These are phyloP conservation scores for Solanum sitiens DNA, from an alignment of 257 asterid genomes.

Conservation along the genomic window DNA sequence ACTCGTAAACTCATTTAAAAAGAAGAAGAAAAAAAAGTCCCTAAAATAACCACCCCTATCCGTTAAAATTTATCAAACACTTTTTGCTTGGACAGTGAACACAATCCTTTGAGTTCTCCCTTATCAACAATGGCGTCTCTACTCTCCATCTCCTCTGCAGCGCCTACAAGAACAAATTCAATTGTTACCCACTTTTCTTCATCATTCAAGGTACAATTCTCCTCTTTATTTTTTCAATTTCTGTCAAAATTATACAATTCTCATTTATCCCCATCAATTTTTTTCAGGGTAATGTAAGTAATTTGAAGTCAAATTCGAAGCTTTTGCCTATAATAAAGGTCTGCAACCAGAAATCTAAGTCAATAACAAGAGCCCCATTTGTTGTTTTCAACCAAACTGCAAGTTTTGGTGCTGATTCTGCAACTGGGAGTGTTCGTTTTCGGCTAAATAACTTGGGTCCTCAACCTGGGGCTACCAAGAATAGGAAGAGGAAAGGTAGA, in stretches of 20 bases:
- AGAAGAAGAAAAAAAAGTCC: background rate
- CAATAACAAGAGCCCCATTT: constrained; percentile 24
- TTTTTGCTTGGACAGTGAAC: background rate
- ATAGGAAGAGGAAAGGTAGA: constrained; percentile 83
- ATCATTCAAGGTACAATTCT: constrained; percentile 48
- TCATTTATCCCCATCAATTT: background rate
- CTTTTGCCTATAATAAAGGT: constrained; percentile 27
- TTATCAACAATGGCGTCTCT: constrained; percentile 47
- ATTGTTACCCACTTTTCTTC: constrained; percentile 6
- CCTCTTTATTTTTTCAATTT: background rate
- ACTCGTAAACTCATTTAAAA: background rate
- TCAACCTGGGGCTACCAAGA: constrained; percentile 59
- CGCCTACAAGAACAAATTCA: background rate
- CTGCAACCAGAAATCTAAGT: constrained; percentile 1
- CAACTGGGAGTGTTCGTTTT: constrained; percentile 22
- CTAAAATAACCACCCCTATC: constrained; percentile 7
- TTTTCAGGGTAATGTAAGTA: constrained; percentile 47
- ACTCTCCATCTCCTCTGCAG: constrained; percentile 35
- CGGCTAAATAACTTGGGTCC: constrained; percentile 89
- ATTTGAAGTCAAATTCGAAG: constrained; percentile 32
- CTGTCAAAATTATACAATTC: background rate
- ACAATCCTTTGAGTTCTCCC: background rate
- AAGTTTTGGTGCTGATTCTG: constrained; percentile 1
- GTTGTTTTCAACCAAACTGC: constrained; percentile 13
- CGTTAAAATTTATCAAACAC: background rate